phyloP scores from a whole-genome alignment of 805 yeast species.

The Vanderwaltozyma verrucispora region DNA sequence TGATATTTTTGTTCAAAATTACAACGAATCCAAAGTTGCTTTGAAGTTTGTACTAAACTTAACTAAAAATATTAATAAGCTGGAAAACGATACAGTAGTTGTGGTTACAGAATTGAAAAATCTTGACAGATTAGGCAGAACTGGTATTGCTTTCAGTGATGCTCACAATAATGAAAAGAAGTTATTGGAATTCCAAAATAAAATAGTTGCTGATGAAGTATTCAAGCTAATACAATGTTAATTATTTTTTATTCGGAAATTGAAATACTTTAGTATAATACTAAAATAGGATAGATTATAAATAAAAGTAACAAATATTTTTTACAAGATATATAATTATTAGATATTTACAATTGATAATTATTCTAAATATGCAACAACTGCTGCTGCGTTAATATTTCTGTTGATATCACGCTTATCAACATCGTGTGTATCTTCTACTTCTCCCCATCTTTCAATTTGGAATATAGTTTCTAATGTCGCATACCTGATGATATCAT shows the following conservation, averaged over 20 bases:
- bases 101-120: conserved; percentile 8
- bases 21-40: conserved; percentile 8
- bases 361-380: conserved; percentile 33
- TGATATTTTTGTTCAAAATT: conserved; percentile 16
- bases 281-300: too few relatives aligned
- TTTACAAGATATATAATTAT: too few relatives aligned
- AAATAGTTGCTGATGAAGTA: conserved; percentile 17
- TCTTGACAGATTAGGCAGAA: conserved; percentile 21
- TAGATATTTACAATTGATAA: too few relatives aligned
- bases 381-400: conserved; percentile 68
- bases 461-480: conserved; percentile 78
- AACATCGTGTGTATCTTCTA: conserved; percentile 98
- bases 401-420: conserved; percentile 83
- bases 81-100: background rate
- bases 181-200: conserved; percentile 21
- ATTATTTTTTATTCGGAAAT: too few relatives aligned
- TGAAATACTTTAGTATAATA: too few relatives aligned
- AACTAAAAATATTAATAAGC: background rate
- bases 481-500: conserved; percentile 66
- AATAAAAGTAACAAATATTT: too few relatives aligned
- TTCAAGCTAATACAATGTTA: conserved; percentile 8
- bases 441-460: conserved; percentile 93
- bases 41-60: conserved; percentile 10
- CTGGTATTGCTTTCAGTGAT: conserved; percentile 17
- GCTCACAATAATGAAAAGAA: conserved; percentile 6